phyloP scores from a whole-genome alignment of 768 basidiomycete genomes.

The Pulveroboletus sp. region DNA sequence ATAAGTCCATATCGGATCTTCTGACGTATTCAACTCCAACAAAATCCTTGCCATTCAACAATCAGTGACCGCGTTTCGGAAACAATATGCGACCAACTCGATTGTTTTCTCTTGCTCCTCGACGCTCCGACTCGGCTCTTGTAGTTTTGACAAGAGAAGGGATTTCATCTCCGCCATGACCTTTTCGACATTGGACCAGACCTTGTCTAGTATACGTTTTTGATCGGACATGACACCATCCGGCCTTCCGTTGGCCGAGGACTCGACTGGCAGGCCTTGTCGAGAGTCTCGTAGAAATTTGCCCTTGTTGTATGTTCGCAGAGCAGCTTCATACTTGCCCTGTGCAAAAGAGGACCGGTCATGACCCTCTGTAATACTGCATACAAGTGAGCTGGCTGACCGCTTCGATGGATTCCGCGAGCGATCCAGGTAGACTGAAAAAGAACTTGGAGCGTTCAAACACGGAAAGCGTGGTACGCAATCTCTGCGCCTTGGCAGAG shows the following conservation, averaged over 20 bases:
- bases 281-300: constrained; percentile 86
- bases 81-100: constrained; percentile 55
- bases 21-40: constrained; percentile 78
- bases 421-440: constrained; percentile 93
- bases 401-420: constrained; percentile 86
- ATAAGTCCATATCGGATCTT: constrained; percentile 95
- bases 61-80: background rate
- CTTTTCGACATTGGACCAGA: constrained; percentile 93
- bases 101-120: constrained; percentile 98
- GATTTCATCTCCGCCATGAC: constrained; percentile 90
- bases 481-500: constrained; percentile 87
- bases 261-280: constrained; percentile 78
- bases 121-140: constrained; percentile 73
- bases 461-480: constrained; percentile 89
- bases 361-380: background rate
- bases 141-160: constrained; percentile 71
- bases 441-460: constrained; percentile 98
- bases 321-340: constrained; percentile 91
- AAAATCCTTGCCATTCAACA: constrained; percentile 59
- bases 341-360: constrained; percentile 30
- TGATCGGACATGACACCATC: constrained; percentile 68
- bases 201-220: constrained; percentile 90
- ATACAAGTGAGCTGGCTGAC: constrained; percentile 42
- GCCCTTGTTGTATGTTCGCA: constrained; percentile 97
- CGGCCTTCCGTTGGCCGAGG: constrained; percentile 53